phyloP scores from a whole-genome alignment of 2,329 filamentous ascomycete species.

The Seiridium cupressi region DNA sequence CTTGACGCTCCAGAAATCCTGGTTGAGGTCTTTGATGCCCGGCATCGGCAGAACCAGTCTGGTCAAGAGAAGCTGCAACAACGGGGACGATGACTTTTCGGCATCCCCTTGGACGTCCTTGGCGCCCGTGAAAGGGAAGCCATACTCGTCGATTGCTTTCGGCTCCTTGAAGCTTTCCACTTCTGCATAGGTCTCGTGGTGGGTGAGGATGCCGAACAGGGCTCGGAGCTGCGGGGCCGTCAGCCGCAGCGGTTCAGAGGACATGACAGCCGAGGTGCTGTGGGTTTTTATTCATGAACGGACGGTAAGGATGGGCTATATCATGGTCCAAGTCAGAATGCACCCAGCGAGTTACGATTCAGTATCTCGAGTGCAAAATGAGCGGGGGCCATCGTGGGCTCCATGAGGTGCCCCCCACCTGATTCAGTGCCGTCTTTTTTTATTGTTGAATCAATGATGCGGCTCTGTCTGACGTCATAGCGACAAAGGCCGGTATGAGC shows the following conservation, averaged over 20 bases:
- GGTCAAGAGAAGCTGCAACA: constrained; percentile 67
- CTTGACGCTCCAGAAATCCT: constrained; percentile 64
- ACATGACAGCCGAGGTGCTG: neutral
- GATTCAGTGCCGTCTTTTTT: neutral
- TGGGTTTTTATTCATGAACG: neutral
- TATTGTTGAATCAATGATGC: neutral
- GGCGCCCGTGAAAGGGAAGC: constrained; percentile 59
- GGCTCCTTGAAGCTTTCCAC: constrained; percentile 70
- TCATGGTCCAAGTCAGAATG: no score
- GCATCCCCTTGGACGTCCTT: neutral
- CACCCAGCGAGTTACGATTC: no score
- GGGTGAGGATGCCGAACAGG: constrained; percentile 59
- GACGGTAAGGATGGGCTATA: no score
- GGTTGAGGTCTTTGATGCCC: constrained; percentile 60
- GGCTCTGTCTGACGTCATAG: neutral
- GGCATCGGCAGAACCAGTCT: constrained; percentile 66
- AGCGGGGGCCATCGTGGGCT: neutral
- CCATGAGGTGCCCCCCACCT: neutral
- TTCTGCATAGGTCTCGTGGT: constrained; percentile 62
- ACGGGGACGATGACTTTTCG: constrained; percentile 51
- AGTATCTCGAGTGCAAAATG: no score
- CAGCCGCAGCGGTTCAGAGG: constrained; percentile 14
- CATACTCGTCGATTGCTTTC: constrained; percentile 63
- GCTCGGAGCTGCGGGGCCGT: constrained; percentile 44
- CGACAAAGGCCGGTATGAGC: no score